phyloP scores from a whole-genome alignment of 1,139 yeast genomes.

The Hyphopichia wangnamkhiaoensis region DNA sequence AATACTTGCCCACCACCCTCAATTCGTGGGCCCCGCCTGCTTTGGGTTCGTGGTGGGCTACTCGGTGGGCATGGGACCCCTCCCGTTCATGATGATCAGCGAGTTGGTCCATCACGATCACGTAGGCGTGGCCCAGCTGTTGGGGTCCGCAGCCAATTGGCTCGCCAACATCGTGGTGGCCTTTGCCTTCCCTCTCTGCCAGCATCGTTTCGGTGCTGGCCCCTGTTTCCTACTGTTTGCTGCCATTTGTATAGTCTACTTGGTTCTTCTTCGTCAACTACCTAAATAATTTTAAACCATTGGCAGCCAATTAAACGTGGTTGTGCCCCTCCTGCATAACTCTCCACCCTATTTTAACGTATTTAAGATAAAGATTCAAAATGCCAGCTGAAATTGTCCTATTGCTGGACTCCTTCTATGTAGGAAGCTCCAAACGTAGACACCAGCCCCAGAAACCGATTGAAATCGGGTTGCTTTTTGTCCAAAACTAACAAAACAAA shows the following conservation, averaged over 20 bases:
- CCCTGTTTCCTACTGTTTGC: conserved; percentile 11
- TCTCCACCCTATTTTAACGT: no score
- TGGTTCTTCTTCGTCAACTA: background rate
- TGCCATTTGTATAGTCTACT: background rate
- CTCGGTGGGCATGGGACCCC: conserved; percentile 88
- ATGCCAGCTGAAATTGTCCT: background rate
- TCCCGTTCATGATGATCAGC: conserved; percentile 80
- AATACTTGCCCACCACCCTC: conserved; percentile 43
- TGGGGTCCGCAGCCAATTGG: conserved; percentile 89
- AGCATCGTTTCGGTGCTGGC: conserved; percentile 25
- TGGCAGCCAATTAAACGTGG: conserved; percentile 1
- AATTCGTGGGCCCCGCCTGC: conserved; percentile 60
- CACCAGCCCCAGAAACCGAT: no score
- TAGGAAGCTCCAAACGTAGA: no score
- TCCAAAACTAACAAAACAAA: no score
- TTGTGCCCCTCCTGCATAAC: no score
- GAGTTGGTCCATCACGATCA: conserved; percentile 78
- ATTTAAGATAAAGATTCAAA: no score
- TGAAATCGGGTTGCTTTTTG: no score
- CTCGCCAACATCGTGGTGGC: conserved; percentile 78
- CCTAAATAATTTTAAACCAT: no score
- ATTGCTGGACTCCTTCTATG: no score
- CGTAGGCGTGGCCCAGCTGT: conserved; percentile 79
- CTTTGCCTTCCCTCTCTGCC: conserved; percentile 61
- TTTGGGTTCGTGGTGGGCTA: conserved; percentile 72